Conservation (phyloP, 805 yeast genomes). For the Kazachstania kunashirensis region DNA sequence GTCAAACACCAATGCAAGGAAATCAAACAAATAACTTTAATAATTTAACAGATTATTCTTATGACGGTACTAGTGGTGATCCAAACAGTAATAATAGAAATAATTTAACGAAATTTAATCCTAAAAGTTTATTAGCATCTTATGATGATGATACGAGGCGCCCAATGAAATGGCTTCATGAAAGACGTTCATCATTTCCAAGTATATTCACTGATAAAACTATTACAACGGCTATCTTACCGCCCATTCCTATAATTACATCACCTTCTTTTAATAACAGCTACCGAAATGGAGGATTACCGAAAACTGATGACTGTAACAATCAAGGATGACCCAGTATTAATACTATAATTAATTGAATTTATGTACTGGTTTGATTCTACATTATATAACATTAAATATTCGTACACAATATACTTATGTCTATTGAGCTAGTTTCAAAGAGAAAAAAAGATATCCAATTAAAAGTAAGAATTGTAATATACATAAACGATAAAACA, state of each 20-base stretch:
- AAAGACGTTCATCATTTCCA: conserved; percentile 3
- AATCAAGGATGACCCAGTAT: too few species aligned
- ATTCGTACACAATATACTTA: too few species aligned
- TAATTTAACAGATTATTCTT: conserved; percentile 2
- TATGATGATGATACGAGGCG: conserved; percentile 1
- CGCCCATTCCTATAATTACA: not conserved
- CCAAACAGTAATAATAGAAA: not conserved
- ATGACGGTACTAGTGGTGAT: not conserved
- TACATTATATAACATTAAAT: too few species aligned
- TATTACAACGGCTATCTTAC: not conserved
- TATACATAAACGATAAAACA: too few species aligned
- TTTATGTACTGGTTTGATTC: too few species aligned
- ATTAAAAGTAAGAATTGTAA: too few species aligned
- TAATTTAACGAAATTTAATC: not conserved
- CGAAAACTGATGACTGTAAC: too few species aligned
- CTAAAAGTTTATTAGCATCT: not conserved
- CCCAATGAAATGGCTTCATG: not conserved
- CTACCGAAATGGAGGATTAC: too few species aligned
- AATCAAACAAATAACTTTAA: not conserved
- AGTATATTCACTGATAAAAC: not conserved
- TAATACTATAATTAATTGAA: too few species aligned
- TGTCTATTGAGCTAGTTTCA: too few species aligned
- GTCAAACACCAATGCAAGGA: not conserved
- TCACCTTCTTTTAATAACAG: too few species aligned
- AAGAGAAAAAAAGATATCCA: too few species aligned